A percentile compares a stretch with the other conserved stretches of the same genome.
Conservation (phyloP, 768 basidiomycete species). For the Mycena haematopus region DNA sequence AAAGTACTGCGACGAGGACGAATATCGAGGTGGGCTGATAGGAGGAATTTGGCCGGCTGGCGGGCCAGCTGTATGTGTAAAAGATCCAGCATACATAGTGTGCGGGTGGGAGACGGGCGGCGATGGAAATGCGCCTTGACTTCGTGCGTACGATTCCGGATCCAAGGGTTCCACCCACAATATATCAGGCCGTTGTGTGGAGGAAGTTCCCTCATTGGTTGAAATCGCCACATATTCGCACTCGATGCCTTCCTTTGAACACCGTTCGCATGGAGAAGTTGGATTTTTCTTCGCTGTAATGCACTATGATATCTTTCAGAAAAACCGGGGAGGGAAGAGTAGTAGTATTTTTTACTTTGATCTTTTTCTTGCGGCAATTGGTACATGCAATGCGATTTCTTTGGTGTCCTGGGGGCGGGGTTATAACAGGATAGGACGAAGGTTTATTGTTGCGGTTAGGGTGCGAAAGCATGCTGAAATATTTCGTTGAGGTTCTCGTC, state of each 20-base stretch:
- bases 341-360: not conserved
- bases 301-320: constrained; percentile 6
- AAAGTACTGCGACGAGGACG: not conserved
- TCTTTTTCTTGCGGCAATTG: not conserved
- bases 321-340: not conserved
- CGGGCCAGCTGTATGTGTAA: not conserved
- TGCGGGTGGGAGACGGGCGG: not conserved
- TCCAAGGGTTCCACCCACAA: constrained; percentile 19
- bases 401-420: constrained; percentile 14
- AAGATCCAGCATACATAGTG: not conserved
- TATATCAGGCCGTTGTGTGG: not conserved
- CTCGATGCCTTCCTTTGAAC: constrained; percentile 14
- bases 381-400: constrained; percentile 14
- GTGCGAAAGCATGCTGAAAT: not conserved
- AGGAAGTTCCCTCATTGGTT: not conserved
- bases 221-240: constrained; percentile 23
- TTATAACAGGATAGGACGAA: not conserved
- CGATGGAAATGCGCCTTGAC: not conserved
- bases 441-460: not conserved
- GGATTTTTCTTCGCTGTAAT: constrained; percentile 6
- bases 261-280: constrained; percentile 19
- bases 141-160: constrained; percentile 26
- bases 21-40: not conserved
- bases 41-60: not conserved
- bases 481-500: not conserved